Conservation (phyloP, 2,329 filamentous ascomycete species). For the Talaromyces sp. region DNA sequence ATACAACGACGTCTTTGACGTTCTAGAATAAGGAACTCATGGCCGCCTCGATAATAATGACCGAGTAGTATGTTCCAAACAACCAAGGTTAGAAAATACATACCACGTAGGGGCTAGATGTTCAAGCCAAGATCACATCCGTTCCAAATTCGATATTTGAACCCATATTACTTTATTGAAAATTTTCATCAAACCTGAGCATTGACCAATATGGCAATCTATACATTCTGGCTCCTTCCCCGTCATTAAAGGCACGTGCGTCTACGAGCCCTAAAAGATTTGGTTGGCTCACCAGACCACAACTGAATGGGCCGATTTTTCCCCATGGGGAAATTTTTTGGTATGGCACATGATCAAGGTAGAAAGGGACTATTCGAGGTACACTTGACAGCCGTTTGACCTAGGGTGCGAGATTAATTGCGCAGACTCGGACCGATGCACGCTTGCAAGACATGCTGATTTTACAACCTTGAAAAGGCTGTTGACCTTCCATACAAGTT, state of each 20-base stretch:
- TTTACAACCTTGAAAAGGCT: too few species aligned
- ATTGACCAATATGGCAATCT: background rate
- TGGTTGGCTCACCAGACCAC: too few species aligned
- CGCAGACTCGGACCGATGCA: background rate
- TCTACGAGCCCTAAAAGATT: background rate
- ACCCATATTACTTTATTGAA: background rate
- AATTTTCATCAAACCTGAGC: background rate
- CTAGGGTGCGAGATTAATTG: background rate
- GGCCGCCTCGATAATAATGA: background rate
- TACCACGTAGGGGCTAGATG: background rate
- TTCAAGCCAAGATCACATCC: background rate
- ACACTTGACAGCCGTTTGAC: background rate
- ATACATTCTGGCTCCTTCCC: background rate
- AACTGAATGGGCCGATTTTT: background rate
- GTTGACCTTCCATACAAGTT: fast-evolving
- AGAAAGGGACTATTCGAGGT: background rate
- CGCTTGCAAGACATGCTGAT: background rate
- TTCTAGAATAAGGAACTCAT: background rate
- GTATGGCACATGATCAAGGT: background rate
- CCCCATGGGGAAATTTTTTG: background rate
- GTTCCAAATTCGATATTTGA: background rate
- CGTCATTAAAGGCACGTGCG: background rate
- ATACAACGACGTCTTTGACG: background rate
- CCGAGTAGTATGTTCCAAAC: background rate
- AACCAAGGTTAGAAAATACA: background rate